Base-by-base conservation (phyloP, 768 basidiomycete species). In the Suillus bovinus region DNA sequence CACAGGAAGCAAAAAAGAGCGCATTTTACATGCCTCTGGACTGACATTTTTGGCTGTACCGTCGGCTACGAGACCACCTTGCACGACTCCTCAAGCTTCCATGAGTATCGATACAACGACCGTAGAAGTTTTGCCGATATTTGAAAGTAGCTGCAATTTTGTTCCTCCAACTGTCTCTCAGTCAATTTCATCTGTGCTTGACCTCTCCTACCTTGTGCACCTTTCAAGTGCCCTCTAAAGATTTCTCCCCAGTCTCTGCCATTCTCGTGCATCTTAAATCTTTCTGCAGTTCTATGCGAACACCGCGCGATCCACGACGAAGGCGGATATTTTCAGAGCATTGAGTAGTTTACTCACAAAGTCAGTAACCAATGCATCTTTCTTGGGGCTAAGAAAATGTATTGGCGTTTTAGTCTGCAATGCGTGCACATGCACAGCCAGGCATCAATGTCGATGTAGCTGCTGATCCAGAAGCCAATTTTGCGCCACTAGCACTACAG, bases 191-290 rank as follows among this genome's bases (percentile, higher is more conserved):
- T 38, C 31, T 38, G 8, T 14, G 27, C n/a, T 16, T 13, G n/a
- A 56, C 16, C 20, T 49, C 39, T 41, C 69, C 31, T 70, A 87
- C 89, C 81, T 92, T 92, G 71, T 92, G 90, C 0, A 89, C 90
- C 76, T 95, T n/a, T 96, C 58, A 95, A 81, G 73, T 95, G 94
- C 4, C 88, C 90, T 54, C 93, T 80, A 73, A 95, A 94, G 9
- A 69, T 78, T 17, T 89, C 86, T 3, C 86, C 87, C 82, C 88
- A 89, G 31, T 80, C 79, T 60, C 79, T 80, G 16, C 89, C 85
- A 46, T 84, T 86, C 55, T 78, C 72, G 66, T 90, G 88, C 88
- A 95, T 93, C 61, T n/a, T n/a, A n/a, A n/a, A n/a, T n/a, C n/a
- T 72, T 77, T 13, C 81, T 81, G 72, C 91, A 94, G 71, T 95